Evolutionary conservation across 805 yeast genomes (phyloP), one percentile per base, ranked within the genome.

Genomic region (Pichia rugopelliculosa): DNA sequence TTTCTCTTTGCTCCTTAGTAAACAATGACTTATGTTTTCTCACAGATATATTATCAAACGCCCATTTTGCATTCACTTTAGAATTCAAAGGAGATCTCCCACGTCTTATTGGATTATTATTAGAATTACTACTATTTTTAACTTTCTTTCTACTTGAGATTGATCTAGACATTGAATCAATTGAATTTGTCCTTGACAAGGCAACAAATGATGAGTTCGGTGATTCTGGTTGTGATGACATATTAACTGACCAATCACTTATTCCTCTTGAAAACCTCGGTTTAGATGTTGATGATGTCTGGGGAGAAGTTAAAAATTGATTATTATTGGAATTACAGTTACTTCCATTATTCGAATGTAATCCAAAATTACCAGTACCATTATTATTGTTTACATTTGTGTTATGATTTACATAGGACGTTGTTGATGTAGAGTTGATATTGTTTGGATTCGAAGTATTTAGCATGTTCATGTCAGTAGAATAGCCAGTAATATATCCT

Each of bases 1-100:
- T 79, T 59, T 79, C 84, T 11, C 84, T 83, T 0, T 84, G 81
- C 27, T 77, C 77, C 61, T 8, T 76, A 63, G 54, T 61, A 60
- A 23, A 74, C 67, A 46, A 70, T 74, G 23, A 72, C 44, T 42
- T 54, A 41, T 36, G 50, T 47, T 20, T 42, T 36, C 26, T 47
- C 47, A 17, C 49, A 34, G 25, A 46, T 39, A 23, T 47, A 25
- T 33, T 44, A 24, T 48, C 49, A 34, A 59, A 56, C 25, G 51
- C 48, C 68, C 68, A 64, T 26, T 58, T 59, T 4, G 68, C 51
- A 40, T 59, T 62, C 43, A 60, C 39, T 38, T 56, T 61, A 7
- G 60, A 45, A 21, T 59, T 62, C 6, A 64, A 46, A 1, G 69
- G 69, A 1, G 68, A 61, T 49, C 61, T 63, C 9, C 70, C 67